phyloP scores from a whole-genome alignment of 345 rosid species.

The Theobroma cacao region DNA sequence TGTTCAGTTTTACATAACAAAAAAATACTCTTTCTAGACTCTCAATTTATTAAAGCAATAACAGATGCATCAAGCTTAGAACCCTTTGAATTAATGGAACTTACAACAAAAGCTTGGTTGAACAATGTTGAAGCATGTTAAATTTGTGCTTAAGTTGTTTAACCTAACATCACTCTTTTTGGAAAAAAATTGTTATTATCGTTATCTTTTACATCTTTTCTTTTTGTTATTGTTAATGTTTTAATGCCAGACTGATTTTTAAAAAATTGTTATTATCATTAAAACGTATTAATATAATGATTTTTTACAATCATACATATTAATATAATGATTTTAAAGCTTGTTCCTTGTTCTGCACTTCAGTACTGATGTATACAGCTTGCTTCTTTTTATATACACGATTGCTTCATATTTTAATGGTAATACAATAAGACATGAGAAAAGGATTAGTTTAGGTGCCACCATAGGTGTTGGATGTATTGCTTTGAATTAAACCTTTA shows the following conservation, averaged over 20 bases:
- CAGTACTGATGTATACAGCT: neutral
- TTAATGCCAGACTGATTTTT: constrained; percentile 66
- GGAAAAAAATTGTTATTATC: too few species aligned
- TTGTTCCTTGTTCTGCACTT: neutral
- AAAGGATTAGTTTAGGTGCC: neutral
- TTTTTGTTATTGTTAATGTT: constrained; percentile 1
- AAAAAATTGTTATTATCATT: too few species aligned
- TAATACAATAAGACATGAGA: neutral
- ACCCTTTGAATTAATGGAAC: too few species aligned
- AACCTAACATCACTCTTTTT: neutral
- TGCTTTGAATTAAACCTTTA: neutral
- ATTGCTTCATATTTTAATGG: neutral
- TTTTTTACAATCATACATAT: too few species aligned
- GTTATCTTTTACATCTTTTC: neutral
- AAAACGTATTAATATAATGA: too few species aligned
- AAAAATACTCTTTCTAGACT: too few species aligned
- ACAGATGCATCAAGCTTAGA: too few species aligned
- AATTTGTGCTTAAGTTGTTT: neutral
- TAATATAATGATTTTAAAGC: constrained; percentile 72
- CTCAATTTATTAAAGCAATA: neutral
- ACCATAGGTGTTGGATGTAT: neutral
- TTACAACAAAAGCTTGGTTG: too few species aligned
- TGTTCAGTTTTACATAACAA: too few species aligned
- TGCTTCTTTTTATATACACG: neutral
- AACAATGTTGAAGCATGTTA: neutral